These are phyloP conservation scores for Leptographium wingfieldii DNA, from an alignment of 2,329 filamentous ascomycete species.

Conservation along the genomic window DNA sequence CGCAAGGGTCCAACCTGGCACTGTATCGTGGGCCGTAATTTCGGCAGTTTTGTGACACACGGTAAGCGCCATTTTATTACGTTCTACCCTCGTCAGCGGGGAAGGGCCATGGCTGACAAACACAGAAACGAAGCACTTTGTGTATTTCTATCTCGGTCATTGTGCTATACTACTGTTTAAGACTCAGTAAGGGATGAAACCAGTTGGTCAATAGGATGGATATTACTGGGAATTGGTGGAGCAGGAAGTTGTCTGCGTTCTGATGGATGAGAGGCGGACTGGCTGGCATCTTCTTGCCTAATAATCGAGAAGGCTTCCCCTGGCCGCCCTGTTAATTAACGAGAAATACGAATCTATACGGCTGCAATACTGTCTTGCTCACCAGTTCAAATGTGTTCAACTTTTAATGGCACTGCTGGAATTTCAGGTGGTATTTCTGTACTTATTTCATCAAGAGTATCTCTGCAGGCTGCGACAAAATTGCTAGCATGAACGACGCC, in stretches of 20 bases:
- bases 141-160: constrained; percentile 99
- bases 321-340: not conserved
- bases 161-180: constrained; percentile 98
- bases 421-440: constrained; percentile 2
- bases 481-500: not conserved
- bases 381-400: not conserved
- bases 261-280: not conserved
- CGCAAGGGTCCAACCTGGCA: constrained; percentile 98
- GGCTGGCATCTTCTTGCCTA: not conserved
- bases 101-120: not conserved
- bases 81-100: not conserved
- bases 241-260: not conserved
- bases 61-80: constrained; percentile 42
- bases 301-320: not conserved
- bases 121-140: constrained; percentile 97
- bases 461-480: not conserved
- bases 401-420: not conserved
- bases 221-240: not conserved
- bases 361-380: not conserved
- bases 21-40: constrained; percentile 96
- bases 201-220: not conserved
- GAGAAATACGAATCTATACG: not conserved
- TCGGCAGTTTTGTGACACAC: constrained; percentile 97
- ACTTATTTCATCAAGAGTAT: not conserved
- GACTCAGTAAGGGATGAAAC: constrained; percentile 57